Conservation (phyloP, 495 filamentous ascomycete species). For the Extremus antarcticus region DNA sequence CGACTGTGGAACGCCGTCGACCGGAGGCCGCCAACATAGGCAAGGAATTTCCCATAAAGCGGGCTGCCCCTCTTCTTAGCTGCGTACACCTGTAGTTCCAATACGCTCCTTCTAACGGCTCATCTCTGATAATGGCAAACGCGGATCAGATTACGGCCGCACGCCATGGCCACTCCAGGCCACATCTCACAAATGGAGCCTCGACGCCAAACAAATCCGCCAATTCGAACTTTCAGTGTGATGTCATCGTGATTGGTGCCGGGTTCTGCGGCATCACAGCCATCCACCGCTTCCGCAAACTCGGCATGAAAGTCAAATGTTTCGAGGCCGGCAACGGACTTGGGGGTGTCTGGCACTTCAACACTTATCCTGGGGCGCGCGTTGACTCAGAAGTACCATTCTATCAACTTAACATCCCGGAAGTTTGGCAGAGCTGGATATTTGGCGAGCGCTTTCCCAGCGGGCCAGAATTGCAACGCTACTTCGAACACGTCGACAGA, state of each 20-base stretch:
- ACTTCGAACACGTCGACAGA: constrained; percentile 26
- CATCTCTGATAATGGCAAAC: not conserved
- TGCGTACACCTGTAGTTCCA: not conserved
- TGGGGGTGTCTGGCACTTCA: constrained; percentile 10
- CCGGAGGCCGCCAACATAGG: not conserved
- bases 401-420: constrained; percentile 11
- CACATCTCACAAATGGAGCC: not conserved
- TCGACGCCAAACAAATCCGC: not conserved
- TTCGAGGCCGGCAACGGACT: constrained; percentile 8
- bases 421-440: constrained; percentile 2
- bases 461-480: constrained; percentile 13
- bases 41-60: not conserved
- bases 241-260: constrained; percentile 16
- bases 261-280: constrained; percentile 14
- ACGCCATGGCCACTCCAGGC: not conserved
- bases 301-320: constrained; percentile 12
- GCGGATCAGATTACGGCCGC: not conserved
- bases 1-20: not conserved
- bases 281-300: constrained; percentile 11
- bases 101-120: not conserved
- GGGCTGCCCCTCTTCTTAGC: not conserved
- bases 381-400: constrained; percentile 9
- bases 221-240: not conserved
- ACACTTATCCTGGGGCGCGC: constrained; percentile 10
- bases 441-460: constrained; percentile 7